Percentiles rank a stretch among this genome's conserved stretches.
These are phyloP conservation scores for Cynara cardunculus DNA, from an alignment of 129 eudicot genomes.

Conservation along the genomic window DNA sequence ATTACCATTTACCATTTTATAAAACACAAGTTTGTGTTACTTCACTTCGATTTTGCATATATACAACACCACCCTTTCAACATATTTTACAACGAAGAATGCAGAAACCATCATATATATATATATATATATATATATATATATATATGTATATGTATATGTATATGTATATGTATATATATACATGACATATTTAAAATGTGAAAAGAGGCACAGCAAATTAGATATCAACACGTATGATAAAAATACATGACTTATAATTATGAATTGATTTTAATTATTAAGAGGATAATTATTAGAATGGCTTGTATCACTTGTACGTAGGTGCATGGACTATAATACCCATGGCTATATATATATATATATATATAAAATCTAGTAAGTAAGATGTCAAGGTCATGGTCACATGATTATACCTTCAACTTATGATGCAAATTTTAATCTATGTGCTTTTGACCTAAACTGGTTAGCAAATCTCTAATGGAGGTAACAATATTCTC, in stretches of 20 bases:
- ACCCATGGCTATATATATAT: background rate
- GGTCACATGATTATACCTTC: constrained; percentile 24
- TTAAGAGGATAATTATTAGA: background rate
- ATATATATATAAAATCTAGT: constrained; percentile 3
- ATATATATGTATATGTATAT: background rate
- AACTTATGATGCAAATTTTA: constrained; percentile 23
- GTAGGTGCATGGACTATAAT: background rate
- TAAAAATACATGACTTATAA: background rate
- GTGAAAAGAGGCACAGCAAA: background rate
- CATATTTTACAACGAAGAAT: background rate
- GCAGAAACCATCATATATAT: no score
- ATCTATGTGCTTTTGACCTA: constrained; percentile 46
- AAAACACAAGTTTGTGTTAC: background rate
- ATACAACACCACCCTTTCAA: background rate
- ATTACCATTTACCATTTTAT: background rate
- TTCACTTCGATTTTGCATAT: background rate
- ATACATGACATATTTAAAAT: background rate
- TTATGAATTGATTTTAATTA: background rate
- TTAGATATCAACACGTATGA: background rate
- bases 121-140: no score
- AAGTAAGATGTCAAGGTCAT: constrained; percentile 23
- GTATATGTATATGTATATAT: background rate
- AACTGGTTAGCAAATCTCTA: constrained; percentile 14
- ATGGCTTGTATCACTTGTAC: background rate
- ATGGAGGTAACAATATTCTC: constrained; percentile 28